A percentile compares a stretch with the other conserved stretches of the same genome.
Conservation (phyloP, 2,329 filamentous ascomycete genomes). For the Talaromyces sp. region DNA sequence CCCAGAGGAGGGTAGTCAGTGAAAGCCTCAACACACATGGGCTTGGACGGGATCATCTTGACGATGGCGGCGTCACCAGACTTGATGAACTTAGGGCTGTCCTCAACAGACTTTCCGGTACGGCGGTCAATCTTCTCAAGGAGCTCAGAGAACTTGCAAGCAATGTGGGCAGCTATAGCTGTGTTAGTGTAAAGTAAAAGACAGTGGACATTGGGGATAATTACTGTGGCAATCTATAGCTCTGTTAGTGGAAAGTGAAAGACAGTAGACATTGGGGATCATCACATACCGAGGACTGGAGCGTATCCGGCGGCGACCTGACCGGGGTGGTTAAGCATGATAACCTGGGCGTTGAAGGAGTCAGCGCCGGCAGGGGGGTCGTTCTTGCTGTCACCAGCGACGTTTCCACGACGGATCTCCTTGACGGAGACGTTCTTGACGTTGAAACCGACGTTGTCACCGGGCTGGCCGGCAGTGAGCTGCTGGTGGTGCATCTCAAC, state of each 20-base stretch:
- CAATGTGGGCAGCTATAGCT: conserved; percentile 99
- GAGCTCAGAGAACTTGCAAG: conserved; percentile 99
- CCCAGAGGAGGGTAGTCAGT: conserved; percentile 99
- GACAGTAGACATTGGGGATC: no score
- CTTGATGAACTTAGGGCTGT: conserved; percentile 99
- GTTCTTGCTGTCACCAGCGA: conserved; percentile 99
- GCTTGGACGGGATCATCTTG: conserved; percentile 99
- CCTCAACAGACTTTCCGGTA: conserved; percentile 96
- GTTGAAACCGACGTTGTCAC: conserved; percentile 99
- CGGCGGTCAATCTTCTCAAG: conserved; percentile 99
- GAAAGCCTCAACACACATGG: conserved; percentile 99
- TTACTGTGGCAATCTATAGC: conserved; percentile 60
- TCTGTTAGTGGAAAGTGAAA: conserved; percentile 37
- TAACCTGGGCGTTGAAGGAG: conserved; percentile 99
- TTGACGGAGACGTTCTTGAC: conserved; percentile 99
- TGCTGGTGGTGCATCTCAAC: conserved; percentile 99
- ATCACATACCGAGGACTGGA: conserved; percentile 66
- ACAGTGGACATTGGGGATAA: not conserved
- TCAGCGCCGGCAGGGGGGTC: conserved; percentile 85
- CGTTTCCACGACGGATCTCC: conserved; percentile 99
- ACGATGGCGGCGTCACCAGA: conserved; percentile 99
- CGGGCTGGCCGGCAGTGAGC: conserved; percentile 87
- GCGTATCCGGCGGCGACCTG: conserved; percentile 99
- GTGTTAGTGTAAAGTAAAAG: conserved; percentile 15
- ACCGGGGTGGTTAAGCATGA: conserved; percentile 99